Base-by-base conservation (phyloP, 73 alveolate genomes). In the Effrenium voratum region DNA sequence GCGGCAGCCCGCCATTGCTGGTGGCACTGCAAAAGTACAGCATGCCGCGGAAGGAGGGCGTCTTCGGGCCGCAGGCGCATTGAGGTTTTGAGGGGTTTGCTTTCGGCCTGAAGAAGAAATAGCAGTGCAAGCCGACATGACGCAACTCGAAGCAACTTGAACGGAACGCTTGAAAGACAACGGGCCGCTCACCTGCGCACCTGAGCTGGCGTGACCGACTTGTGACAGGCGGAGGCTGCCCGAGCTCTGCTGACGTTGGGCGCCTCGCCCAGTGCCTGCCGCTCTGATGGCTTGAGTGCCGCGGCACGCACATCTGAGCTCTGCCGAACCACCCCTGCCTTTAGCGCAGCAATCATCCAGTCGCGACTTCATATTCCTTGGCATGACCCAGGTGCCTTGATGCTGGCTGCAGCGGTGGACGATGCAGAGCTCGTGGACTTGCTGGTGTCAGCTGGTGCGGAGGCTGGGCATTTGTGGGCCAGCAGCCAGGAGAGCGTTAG, bases 171-270 rank as follows among this genome's bases (percentile, higher is more conserved):
- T n/a, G n/a, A n/a, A n/a, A n/a, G n/a, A n/a, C n/a, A n/a, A n/a
- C n/a, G n/a, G n/a, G n/a, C n/a, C n/a, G n/a, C n/a, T n/a, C n/a
- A n/a, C n/a, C n/a, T n/a, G n/a, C n/a, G n/a, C n/a, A n/a, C n/a
- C n/a, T n/a, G n/a, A n/a, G n/a, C n/a, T n/a, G n/a, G n/a, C n/a
- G n/a, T n/a, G n/a, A n/a, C n/a, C n/a, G n/a, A n/a, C n/a, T n/a
- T n/a, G n/a, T n/a, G n/a, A n/a, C 85, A 87, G 95, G 95, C 85
- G 44, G 95, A 87, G 46, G 76, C 95, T 28, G 95, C 84, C 19
- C 95, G 95, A 70, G 47, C 15, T 30, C n/a, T 87, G 63, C 72
- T 87, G 83, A 45, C n/a, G 57, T 49, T 87, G 79, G 73, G 85
- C 16, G 95, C 85, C 15, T 87, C 95, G 28, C 72, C 85, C n/a